Evolutionary conservation across 2,329 filamentous ascomycete genomes (phyloP).

Genomic region (Colletotrichum scovillei): DNA sequence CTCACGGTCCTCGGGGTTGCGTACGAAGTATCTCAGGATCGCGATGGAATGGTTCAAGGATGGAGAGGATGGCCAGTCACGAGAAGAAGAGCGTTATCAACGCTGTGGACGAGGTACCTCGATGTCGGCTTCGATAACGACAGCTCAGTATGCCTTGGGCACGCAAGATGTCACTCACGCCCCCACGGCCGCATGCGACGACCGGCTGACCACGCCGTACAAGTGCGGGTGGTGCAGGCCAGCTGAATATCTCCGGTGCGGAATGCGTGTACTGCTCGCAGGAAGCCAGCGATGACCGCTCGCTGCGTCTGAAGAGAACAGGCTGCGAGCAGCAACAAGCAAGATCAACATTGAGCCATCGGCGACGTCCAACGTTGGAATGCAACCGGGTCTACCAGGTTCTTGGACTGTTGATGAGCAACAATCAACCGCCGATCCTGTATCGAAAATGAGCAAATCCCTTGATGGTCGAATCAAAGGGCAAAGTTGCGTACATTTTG

Average conservation of each 20-base stretch:
- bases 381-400: conserved; percentile 26
- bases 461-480: conserved; percentile 13
- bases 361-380: conserved; percentile 4
- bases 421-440: conserved; percentile 24
- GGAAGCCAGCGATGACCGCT: background rate
- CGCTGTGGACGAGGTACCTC: conserved; percentile 12
- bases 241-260: background rate
- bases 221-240: conserved; percentile 28
- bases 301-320: background rate
- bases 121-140: background rate
- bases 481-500: conserved; percentile 17
- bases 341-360: background rate
- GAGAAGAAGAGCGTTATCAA: conserved; percentile 17
- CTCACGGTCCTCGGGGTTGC: background rate
- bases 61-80: conserved; percentile 1
- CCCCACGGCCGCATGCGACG: conserved; percentile 31
- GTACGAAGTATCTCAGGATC: conserved; percentile 1
- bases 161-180: conserved; percentile 2
- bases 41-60: conserved; percentile 18
- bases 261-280: background rate
- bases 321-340: background rate
- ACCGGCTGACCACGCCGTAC: conserved; percentile 27
- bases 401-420: conserved; percentile 22
- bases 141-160: conserved; percentile 3
- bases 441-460: conserved; percentile 21